Conservation (phyloP, 441 rosid genomes). For the Pelargonium cotyledonis region DNA sequence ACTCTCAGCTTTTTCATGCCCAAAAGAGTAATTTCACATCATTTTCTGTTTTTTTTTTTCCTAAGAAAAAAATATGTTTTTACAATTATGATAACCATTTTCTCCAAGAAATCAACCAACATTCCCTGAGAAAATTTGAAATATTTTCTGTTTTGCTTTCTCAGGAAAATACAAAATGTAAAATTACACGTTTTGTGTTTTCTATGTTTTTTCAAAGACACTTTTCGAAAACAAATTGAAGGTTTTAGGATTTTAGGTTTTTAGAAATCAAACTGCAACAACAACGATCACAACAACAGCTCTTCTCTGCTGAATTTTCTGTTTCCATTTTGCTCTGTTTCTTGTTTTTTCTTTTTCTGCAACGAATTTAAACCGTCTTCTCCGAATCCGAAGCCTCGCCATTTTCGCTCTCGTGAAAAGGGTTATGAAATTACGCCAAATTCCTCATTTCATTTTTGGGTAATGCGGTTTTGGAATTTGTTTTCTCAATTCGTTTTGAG, state of each 20-base stretch:
- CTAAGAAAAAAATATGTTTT: too few species aligned
- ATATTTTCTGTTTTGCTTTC: background rate
- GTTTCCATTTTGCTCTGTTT: slow-evolving; percentile 1
- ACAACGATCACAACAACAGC: background rate
- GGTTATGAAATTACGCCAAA: background rate
- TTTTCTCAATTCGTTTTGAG: slow-evolving; percentile 4
- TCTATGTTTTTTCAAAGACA: background rate
- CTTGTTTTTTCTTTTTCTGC: background rate
- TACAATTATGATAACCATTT: too few species aligned
- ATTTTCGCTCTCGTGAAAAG: background rate
- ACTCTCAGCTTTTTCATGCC: too few species aligned
- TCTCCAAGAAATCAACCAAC: too few species aligned
- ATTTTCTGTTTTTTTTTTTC: too few species aligned
- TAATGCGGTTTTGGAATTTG: slow-evolving; percentile 3
- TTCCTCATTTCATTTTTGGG: background rate
- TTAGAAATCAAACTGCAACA: background rate
- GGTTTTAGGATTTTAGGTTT: slow-evolving; percentile 11
- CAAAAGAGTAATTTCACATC: too few species aligned
- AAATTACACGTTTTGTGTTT: background rate
- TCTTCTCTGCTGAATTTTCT: slow-evolving; percentile 2
- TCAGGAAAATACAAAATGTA: background rate
- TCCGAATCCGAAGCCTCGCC: background rate
- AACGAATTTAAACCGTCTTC: background rate
- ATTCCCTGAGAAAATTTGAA: too few species aligned
- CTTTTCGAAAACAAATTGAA: background rate